Evolutionary conservation across 768 basidiomycete species (phyloP), one percentile per base, ranked within the genome.

Genomic region (Suillus occidentalis): DNA sequence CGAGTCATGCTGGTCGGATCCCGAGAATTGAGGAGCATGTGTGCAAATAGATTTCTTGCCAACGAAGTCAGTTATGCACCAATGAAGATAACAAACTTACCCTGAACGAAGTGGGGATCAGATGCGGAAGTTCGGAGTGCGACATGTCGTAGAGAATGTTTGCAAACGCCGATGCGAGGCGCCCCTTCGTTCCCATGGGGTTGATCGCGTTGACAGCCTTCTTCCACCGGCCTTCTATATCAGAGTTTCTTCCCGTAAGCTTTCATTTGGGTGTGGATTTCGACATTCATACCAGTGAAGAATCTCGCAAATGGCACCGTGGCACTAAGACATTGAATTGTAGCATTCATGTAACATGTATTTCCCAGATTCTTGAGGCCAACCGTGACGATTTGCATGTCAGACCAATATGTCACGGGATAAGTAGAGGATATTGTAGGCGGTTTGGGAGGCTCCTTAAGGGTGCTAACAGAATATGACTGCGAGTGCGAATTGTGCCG

Each of bases 331-430:
- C 97, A 99, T 77, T 99, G 97, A 18, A 99, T 87, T 7, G 95
- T 95, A 37, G 97, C 93, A 75, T 99, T 99, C 95, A 99, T 99
- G 74, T 99, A 99, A 76, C 97, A 99, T 9, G 97, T 99, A 75
- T 98, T 99, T 20, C 92, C 90, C 66, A 99, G 73, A 74, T 99
- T 99, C 85, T 96, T 96, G 73, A 99, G 76, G 4, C 97, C 97
- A 0, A 89, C 87, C 22, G 87, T 88, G 28, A 89, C 90, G 62
- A 95, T 87, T 66, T 89, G 85, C 47, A 87, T 81, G 73, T 95
- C 92, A 16, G 83, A 77, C 95, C 95, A 98, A 75, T 91, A 96
- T 6, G 82, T 82, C 25, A 94, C 88, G 5, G 92, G 90, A 72
- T 92, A 95, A 55, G 90, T 87, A n/a, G 86, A 88, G 36, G 78